These are phyloP conservation scores for Oryza glaberrima DNA, from an alignment of 176 grass and related monocot species.

Conservation along the genomic window DNA sequence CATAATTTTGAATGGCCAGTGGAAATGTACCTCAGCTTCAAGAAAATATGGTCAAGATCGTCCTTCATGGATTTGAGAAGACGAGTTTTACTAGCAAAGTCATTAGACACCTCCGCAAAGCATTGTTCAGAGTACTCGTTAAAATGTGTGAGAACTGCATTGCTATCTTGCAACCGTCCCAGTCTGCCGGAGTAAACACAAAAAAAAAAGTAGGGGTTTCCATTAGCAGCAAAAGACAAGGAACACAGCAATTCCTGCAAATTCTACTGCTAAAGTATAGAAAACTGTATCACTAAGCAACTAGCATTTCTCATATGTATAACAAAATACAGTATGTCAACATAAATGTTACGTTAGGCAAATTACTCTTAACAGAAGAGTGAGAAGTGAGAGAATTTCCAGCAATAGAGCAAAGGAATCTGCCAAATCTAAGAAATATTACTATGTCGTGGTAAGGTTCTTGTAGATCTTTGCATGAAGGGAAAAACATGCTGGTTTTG, in stretches of 20 bases:
- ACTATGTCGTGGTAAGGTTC: not conserved
- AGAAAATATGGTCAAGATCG: conserved; percentile 90
- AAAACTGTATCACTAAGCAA: conserved; percentile 11
- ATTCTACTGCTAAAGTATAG: not conserved
- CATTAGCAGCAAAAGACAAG: not conserved
- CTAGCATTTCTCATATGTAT: not conserved
- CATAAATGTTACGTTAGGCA: not conserved
- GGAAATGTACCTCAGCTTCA: conserved; percentile 59
- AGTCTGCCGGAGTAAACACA: conserved; percentile 50
- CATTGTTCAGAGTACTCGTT: conserved; percentile 89
- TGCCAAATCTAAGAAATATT: not conserved
- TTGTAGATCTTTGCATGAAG: not conserved
- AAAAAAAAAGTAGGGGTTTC: conserved; percentile 13
- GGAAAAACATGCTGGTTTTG: not conserved
- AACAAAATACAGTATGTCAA: not conserved
- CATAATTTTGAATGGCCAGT: not conserved
- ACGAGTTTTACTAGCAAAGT: conserved; percentile 71
- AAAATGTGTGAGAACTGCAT: conserved; percentile 86
- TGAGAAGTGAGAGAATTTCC: not conserved
- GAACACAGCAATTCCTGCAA: not conserved
- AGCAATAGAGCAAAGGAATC: not conserved
- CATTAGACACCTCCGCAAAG: conserved; percentile 73
- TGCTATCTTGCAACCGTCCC: conserved; percentile 85
- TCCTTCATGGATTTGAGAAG: conserved; percentile 85
- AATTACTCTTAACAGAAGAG: not conserved